Conservation (phyloP, 345 rosid species). For the Salix caprea region DNA sequence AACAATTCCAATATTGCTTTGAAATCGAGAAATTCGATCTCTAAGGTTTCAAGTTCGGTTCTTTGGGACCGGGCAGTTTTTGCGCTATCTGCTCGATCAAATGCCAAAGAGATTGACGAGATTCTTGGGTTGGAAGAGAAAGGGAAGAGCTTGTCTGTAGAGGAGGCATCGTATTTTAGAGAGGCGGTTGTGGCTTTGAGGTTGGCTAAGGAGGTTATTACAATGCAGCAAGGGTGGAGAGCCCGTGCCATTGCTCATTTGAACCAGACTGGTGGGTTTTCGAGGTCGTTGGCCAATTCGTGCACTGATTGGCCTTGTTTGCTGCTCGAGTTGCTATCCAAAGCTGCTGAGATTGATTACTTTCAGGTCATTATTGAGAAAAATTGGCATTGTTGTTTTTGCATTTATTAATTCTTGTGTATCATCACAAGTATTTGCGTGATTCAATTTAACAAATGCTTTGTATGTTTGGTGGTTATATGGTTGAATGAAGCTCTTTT, state of each 20-base stretch:
- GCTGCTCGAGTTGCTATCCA: constrained; percentile 83
- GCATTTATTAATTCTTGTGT: background rate
- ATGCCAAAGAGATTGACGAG: constrained; percentile 67
- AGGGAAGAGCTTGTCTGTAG: constrained; percentile 53
- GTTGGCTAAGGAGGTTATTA: constrained; percentile 77
- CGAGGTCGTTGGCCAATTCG: constrained; percentile 77
- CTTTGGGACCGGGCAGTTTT: constrained; percentile 77
- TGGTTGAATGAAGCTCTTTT: constrained; percentile 3
- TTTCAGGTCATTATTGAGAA: constrained; percentile 59
- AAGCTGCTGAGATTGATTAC: constrained; percentile 80
- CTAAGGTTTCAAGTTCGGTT: constrained; percentile 52
- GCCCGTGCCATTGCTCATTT: constrained; percentile 75
- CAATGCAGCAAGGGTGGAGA: constrained; percentile 67
- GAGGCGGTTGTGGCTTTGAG: constrained; percentile 68
- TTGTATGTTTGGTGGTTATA: background rate
- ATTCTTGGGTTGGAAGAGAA: constrained; percentile 48
- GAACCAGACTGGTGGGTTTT: constrained; percentile 66
- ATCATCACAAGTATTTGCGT: background rate
- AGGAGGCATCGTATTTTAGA: constrained; percentile 74
- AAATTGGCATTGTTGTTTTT: background rate
- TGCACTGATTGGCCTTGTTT: constrained; percentile 90
- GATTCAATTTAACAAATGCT: background rate
- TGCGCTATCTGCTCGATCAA: constrained; percentile 62
- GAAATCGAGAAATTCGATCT: constrained; percentile 24
- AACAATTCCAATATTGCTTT: constrained; percentile 22